These are phyloP conservation scores for Lipomyces sp. DNA, from an alignment of 805 yeast species.

Conservation along the genomic window DNA sequence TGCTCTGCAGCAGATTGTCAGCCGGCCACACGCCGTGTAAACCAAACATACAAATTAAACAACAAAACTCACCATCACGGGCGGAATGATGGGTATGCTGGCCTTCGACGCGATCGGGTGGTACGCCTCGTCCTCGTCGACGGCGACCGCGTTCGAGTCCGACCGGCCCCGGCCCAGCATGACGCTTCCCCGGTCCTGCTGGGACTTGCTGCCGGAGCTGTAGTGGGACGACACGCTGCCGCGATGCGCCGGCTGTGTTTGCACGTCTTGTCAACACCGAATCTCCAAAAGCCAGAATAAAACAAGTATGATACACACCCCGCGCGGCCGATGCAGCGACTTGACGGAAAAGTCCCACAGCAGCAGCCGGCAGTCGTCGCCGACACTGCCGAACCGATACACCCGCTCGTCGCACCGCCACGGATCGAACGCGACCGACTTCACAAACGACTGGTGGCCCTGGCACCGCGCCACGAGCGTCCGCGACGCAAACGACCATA, in stretches of 20 bases:
- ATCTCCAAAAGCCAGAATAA: background rate
- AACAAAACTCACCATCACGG: constrained; percentile 23
- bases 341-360: constrained; percentile 56
- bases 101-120: constrained; percentile 27
- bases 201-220: constrained; percentile 8
- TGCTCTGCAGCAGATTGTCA: constrained; percentile 13
- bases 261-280: background rate
- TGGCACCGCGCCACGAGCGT: constrained; percentile 41
- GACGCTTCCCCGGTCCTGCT: constrained; percentile 6
- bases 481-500: constrained; percentile 41
- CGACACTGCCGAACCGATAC: constrained; percentile 53
- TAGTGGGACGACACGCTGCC: constrained; percentile 24
- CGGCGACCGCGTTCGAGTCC: constrained; percentile 22
- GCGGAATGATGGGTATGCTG: constrained; percentile 27
- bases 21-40: too few species aligned
- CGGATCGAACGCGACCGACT: constrained; percentile 46
- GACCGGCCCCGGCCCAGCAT: constrained; percentile 12
- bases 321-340: constrained; percentile 36
- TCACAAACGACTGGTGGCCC: constrained; percentile 56
- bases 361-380: constrained; percentile 53
- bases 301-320: constrained; percentile 3
- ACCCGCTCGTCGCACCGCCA: constrained; percentile 38
- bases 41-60: background rate
- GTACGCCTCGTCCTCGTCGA: constrained; percentile 22
- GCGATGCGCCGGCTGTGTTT: constrained; percentile 9